Conservation (phyloP, 176 grass and related monocot genomes). For the Themeda triandra region DNA sequence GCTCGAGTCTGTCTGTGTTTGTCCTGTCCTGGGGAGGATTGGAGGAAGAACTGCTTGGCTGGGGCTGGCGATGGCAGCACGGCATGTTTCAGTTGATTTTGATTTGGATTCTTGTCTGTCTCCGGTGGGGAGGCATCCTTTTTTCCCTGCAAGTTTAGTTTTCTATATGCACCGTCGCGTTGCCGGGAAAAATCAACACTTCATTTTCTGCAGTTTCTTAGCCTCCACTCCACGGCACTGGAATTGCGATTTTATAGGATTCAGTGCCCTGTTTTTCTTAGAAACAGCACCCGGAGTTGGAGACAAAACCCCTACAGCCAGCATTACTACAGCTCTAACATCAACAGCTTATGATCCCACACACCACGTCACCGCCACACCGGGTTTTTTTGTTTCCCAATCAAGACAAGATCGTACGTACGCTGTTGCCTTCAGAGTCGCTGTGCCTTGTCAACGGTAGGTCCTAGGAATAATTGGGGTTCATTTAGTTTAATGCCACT, state of each 20-base stretch:
- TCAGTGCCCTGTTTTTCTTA: no score
- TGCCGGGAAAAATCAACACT: background rate
- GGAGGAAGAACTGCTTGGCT: no score
- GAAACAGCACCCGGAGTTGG: no score
- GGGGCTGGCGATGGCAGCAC: background rate
- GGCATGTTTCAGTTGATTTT: background rate
- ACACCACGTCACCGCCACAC: background rate
- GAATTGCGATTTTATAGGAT: background rate
- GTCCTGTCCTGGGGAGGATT: no score
- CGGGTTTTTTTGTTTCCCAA: background rate
- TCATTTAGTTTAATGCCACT: background rate
- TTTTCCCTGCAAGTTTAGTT: background rate
- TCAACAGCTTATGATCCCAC: background rate
- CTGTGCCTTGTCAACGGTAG: background rate
- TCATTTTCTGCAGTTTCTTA: background rate
- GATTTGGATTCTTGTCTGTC: background rate
- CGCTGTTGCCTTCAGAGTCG: background rate
- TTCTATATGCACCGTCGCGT: conserved; percentile 2
- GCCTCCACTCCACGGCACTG: background rate
- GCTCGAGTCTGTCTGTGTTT: no score
- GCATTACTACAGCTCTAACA: background rate
- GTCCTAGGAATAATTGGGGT: background rate
- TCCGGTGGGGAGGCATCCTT: conserved; percentile 14
- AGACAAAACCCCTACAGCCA: background rate
- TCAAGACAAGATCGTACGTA: background rate